phyloP scores from a whole-genome alignment of 257 asterid species.

The Leonotis leonurus region DNA sequence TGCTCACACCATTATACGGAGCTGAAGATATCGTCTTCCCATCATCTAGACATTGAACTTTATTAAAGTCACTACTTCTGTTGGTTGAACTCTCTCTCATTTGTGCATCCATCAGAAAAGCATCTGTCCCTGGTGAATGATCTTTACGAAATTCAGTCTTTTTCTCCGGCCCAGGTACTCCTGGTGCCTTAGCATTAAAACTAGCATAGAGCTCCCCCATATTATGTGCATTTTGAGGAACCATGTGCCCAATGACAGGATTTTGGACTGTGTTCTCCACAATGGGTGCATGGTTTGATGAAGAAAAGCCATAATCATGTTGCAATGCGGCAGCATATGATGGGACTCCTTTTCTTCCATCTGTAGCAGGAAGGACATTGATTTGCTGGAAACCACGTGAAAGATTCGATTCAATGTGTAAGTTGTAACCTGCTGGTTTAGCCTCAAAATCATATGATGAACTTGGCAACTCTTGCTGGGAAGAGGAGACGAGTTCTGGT shows the following conservation, averaged over 20 bases:
- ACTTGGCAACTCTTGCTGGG: conserved; percentile 34
- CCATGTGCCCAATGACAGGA: conserved; percentile 29
- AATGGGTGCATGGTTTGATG: conserved; percentile 31
- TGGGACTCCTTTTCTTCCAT: conserved; percentile 24
- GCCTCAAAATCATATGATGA: conserved; percentile 38
- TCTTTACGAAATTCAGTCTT: conserved; percentile 35
- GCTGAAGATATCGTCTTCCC: conserved; percentile 33
- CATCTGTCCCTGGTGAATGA: conserved; percentile 38
- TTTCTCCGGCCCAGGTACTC: conserved; percentile 30
- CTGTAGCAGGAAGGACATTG: conserved; percentile 25
- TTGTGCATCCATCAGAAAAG: conserved; percentile 33
- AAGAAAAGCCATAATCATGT: conserved; percentile 35
- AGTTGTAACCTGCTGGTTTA: conserved; percentile 33
- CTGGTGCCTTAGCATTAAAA: conserved; percentile 25
- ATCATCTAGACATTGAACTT: conserved; percentile 32
- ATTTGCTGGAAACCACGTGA: conserved; percentile 27
- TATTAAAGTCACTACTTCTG: conserved; percentile 37
- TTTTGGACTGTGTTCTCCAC: conserved; percentile 33
- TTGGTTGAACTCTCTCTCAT: conserved; percentile 43
- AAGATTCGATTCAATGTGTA: conserved; percentile 37
- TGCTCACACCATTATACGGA: conserved; percentile 19
- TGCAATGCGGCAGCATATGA: conserved; percentile 24
- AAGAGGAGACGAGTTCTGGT: conserved; percentile 33
- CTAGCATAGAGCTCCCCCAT: conserved; percentile 33
- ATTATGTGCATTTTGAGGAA: conserved; percentile 29